These are phyloP conservation scores for Camelina laxa DNA, from an alignment of 345 rosid species.

Conservation along the genomic window DNA sequence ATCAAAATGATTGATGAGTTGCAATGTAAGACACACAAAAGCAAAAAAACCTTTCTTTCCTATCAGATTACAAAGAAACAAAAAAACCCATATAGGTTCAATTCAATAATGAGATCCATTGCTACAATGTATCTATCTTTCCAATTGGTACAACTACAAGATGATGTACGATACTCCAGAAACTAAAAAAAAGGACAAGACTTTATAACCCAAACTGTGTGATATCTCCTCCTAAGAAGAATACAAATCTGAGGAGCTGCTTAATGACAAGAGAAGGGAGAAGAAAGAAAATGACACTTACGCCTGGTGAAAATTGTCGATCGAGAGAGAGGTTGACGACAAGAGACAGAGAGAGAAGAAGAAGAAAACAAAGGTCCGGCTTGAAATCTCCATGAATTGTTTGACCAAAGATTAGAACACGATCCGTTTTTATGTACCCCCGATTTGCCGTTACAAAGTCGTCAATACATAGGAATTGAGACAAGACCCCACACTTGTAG, in stretches of 20 bases:
- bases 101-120: slow-evolving; percentile 28
- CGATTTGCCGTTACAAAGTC: slow-evolving; percentile 37
- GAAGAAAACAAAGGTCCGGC: slow-evolving; percentile 44
- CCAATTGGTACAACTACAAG: background rate
- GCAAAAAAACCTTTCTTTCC: background rate
- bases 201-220: slow-evolving; percentile 4
- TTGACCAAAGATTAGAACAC: slow-evolving; percentile 38
- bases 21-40: slow-evolving; percentile 7
- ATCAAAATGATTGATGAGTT: background rate
- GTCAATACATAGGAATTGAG: slow-evolving; percentile 35
- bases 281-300: slow-evolving; percentile 50
- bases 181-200: background rate
- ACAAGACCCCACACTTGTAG: slow-evolving; percentile 9
- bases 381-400: slow-evolving; percentile 56
- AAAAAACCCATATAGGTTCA: slow-evolving; percentile 3
- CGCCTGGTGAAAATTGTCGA: slow-evolving; percentile 76
- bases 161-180: background rate
- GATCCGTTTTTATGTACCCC: slow-evolving; percentile 34
- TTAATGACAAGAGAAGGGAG: background rate
- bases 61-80: slow-evolving; percentile 23
- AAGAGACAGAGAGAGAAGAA: slow-evolving; percentile 52
- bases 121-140: slow-evolving; percentile 3
- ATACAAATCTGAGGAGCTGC: slow-evolving; percentile 34
- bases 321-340: slow-evolving; percentile 58
- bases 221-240: background rate